phyloP scores from a whole-genome alignment of 2,329 filamentous ascomycete genomes.

The Penicillium expansum region DNA sequence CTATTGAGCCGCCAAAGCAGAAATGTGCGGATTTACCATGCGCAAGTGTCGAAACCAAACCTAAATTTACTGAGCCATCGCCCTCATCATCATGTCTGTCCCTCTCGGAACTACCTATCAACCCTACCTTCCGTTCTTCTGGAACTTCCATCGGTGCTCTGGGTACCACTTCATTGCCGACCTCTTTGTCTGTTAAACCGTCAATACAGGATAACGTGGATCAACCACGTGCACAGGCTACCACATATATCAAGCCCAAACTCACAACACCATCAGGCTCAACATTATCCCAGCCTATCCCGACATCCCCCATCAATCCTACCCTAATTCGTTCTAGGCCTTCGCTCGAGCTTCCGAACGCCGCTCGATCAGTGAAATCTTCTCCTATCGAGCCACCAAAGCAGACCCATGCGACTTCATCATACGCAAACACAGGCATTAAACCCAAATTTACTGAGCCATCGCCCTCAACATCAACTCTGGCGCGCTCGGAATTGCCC shows the following conservation, averaged over 20 bases:
- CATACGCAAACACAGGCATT: background rate
- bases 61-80: background rate
- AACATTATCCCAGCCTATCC: constrained; percentile 29
- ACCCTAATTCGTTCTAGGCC: constrained; percentile 11
- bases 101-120: background rate
- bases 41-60: background rate
- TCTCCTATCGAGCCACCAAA: background rate
- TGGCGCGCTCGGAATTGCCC: constrained; percentile 14
- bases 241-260: background rate
- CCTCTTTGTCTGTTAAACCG: background rate
- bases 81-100: background rate
- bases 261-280: constrained; percentile 5
- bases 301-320: constrained; percentile 36
- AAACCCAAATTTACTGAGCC: background rate
- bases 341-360: background rate
- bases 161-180: background rate
- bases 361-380: background rate
- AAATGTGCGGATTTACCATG: background rate
- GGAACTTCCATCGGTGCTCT: no score
- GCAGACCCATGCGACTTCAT: background rate
- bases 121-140: background rate
- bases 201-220: background rate
- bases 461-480: constrained; percentile 4
- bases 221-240: background rate
- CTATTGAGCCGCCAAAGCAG: background rate